Base-by-base conservation (phyloP, 1,139 yeast species). In the Diutina siamensis region DNA sequence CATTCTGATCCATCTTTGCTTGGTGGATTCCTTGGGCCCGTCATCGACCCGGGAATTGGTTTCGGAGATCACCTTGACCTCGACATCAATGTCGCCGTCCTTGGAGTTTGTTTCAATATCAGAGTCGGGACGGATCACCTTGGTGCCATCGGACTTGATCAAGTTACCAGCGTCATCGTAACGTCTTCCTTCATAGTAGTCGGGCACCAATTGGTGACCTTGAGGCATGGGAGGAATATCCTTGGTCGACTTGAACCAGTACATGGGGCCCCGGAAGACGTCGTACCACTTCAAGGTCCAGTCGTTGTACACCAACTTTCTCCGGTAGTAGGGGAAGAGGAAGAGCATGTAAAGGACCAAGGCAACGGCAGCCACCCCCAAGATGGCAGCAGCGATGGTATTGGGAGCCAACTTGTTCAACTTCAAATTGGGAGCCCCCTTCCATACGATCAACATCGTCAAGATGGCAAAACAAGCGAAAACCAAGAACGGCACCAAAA, bases 351-450 rank as follows among this genome's bases (percentile, higher is more conserved):
- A 80, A 20, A 82, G 48, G 1, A 63, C 50, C 31, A 66, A 53
- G 5, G 83, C 81, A 49, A 72, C 81, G 35, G 65, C 80, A 52
- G 78, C 86, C 48, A 76, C 78, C 47, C 86, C 84, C 46, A 79
- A 61, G 51, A 80, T 74, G 40, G 83, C 68, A 22, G 75, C 83
- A 44, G 63, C 67, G 41, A 73, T 72, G 17, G 81, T 72, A 38
- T 72, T 72, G 12, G 65, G 54, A 2, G 80, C 65, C 49, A 80
- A 67, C 5, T 75, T 57, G 53, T 73, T 65, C 56, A 82, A 68
- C 25, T 76, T 65, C 53, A 82, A 71, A 50, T 72, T 71, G 53
- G 87, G 87, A 49, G 87, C 80, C 55, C 88, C 88, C 60, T 81
- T 80, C 85, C 85, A 81, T 40, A 76, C 72, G 54, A 65, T 68